A percentile compares a stretch with the other conserved stretches of the same genome.
Evolutionary conservation across 1,284 basidiomycete species (phyloP).

Genomic region (Microbotryum scabiosae): DNA sequence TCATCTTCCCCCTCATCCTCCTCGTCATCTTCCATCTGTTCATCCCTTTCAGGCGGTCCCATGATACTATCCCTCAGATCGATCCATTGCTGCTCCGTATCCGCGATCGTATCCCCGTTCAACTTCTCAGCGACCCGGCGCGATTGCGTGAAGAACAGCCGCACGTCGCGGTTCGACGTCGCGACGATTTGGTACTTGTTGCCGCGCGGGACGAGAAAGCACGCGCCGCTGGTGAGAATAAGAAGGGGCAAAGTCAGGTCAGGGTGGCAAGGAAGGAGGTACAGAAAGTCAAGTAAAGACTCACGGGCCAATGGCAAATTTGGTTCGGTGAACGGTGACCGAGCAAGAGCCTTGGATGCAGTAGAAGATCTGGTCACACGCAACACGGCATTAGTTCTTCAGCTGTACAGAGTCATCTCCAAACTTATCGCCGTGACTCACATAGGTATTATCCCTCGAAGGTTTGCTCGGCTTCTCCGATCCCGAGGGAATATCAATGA

Average conservation of each 20-base stretch:
- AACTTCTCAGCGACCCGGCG: constrained; percentile 21
- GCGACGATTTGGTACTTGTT: constrained; percentile 88
- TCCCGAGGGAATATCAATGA: constrained; percentile 68
- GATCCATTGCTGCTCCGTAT: constrained; percentile 13
- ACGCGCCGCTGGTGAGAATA: constrained; percentile 5
- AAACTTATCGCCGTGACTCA: constrained; percentile 49
- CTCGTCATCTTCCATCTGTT: constrained; percentile 22
- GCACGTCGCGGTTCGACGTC: constrained; percentile 66
- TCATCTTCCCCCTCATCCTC: constrained; percentile 33
- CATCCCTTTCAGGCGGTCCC: constrained; percentile 14
- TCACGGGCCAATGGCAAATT: constrained; percentile 67
- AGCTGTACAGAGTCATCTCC: not conserved
- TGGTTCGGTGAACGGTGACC: constrained; percentile 69
- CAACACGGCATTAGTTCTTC: not conserved
- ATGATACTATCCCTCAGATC: not conserved
- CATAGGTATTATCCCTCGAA: constrained; percentile 91
- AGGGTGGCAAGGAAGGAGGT: constrained; percentile 71
- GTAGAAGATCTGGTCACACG: constrained; percentile 65
- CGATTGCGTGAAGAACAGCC: constrained; percentile 79
- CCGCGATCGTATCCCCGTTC: constrained; percentile 15
- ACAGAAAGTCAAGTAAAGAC: constrained; percentile 47
- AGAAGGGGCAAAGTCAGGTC: not conserved
- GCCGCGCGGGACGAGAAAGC: constrained; percentile 46
- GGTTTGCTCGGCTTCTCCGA: constrained; percentile 76
- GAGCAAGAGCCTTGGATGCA: constrained; percentile 79